A percentile compares a stretch with the other conserved stretches of the same genome.
Evolutionary conservation across 768 basidiomycete genomes (phyloP).

Genomic region (Hericium alpestre): DNA sequence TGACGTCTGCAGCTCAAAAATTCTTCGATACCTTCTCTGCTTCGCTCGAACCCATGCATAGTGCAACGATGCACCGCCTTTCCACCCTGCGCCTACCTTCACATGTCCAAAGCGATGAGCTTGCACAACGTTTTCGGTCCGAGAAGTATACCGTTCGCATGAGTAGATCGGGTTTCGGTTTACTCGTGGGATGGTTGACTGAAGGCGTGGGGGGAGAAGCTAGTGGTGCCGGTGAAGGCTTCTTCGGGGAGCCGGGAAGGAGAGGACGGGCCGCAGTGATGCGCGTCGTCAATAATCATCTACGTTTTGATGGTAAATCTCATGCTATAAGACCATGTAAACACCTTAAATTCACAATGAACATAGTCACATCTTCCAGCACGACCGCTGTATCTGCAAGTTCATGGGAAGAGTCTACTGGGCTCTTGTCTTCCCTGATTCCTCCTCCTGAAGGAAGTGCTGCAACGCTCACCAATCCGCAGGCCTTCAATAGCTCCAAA

Average conservation of each 20-base stretch:
- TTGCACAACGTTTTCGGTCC: constrained; percentile 75
- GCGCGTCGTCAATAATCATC: constrained; percentile 88
- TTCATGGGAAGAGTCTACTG: constrained; percentile 81
- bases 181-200: constrained; percentile 92
- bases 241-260: constrained; percentile 71
- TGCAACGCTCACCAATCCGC: constrained; percentile 44
- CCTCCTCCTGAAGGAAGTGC: constrained; percentile 47
- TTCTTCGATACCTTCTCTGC: constrained; percentile 68
- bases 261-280: constrained; percentile 84
- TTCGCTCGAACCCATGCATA: constrained; percentile 57
- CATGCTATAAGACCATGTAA: neutral
- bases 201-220: constrained; percentile 84
- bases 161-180: constrained; percentile 83
- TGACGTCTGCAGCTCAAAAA: constrained; percentile 41
- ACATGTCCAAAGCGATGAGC: constrained; percentile 75
- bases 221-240: constrained; percentile 69
- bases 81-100: constrained; percentile 70
- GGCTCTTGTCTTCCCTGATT: constrained; percentile 68
- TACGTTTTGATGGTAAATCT: constrained; percentile 75
- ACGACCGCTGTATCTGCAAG: constrained; percentile 50
- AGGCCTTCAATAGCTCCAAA: constrained; percentile 65
- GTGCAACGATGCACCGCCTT: constrained; percentile 62
- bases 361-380: constrained; percentile 58
- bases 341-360: constrained; percentile 15
- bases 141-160: constrained; percentile 88